Evolutionary conservation across 2,329 filamentous ascomycete species (phyloP), one percentile per base, ranked within the genome.

Genomic region (Stachybotrys chlorohalonatus): DNA sequence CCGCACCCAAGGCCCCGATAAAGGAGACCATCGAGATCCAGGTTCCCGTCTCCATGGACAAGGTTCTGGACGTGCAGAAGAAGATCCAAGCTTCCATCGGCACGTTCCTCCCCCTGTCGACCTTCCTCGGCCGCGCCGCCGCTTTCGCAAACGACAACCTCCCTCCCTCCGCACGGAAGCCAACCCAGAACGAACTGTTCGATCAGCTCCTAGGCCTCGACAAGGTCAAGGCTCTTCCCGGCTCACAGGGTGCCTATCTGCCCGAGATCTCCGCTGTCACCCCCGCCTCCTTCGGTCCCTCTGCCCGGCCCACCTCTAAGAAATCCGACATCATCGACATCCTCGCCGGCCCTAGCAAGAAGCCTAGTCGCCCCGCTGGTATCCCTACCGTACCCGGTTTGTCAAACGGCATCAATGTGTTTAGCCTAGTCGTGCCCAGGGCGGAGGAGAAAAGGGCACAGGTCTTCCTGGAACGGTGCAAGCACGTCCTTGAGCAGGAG

Each of bases 131-230:
- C 54, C 87, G 91, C 53, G 94, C 94, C 47, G 82, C 89, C 47
- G 86, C 94, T 64, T 74, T 95, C 31, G 94, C 94, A 57, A 97
- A 97, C 72, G 87, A 94, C 59, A 84, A 88, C 49, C 81, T 97
- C 7, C 93, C 93, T 31, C 81, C 84, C 6, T 78, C 83, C 56
- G 75, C 76, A 57, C 78, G 81, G 49, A 58, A 63, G 48, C 86
- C 87, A 13, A 85, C 88, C 1, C 76, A 87, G 42, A 83, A 91
- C 66, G 90, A 95, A 68, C 82, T 99, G 11, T 97, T 97, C 73
- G 85, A 96, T 67, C 85, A 93, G 63, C 79, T 97, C 13, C 80
- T 99, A 7, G 93, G 92, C 9, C 74, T 91, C 17, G 73, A 81
- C 66, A 68, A 70, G 60, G 52, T 70, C 58, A 68, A 69, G 63